Evolutionary conservation across 2,329 filamentous ascomycete genomes (phyloP).

Genomic region (Fusarium sambucinum): DNA sequence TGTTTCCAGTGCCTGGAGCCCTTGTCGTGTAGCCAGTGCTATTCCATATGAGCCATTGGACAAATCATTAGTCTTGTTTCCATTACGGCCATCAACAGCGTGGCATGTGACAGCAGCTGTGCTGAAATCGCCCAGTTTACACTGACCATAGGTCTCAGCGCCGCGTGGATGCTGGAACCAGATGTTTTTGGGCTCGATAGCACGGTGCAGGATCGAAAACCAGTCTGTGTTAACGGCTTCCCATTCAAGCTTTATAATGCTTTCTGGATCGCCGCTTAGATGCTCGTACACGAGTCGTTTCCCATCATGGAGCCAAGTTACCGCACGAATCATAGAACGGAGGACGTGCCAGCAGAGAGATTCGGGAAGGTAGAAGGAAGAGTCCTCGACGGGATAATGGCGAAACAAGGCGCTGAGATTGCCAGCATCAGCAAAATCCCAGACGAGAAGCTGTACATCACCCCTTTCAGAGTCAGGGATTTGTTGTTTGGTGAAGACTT

Average conservation of each 20-base stretch:
- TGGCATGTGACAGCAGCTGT: constrained; percentile 57
- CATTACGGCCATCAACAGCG: constrained; percentile 7
- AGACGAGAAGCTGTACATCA: constrained; percentile 55
- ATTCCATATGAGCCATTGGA: constrained; percentile 2
- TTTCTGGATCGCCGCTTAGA: background rate
- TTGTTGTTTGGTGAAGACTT: constrained; percentile 29
- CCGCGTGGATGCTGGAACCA: constrained; percentile 63
- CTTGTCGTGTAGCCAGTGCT: constrained; percentile 30
- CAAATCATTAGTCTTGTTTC: background rate
- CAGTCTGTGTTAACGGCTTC: constrained; percentile 57
- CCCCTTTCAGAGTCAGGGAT: constrained; percentile 36
- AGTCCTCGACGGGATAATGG: constrained; percentile 37
- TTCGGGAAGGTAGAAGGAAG: constrained; percentile 60
- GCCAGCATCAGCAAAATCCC: constrained; percentile 66
- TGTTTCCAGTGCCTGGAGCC: constrained; percentile 24
- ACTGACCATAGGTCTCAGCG: constrained; percentile 64
- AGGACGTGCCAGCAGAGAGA: constrained; percentile 68
- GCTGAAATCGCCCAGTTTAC: constrained; percentile 65
- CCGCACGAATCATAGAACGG: constrained; percentile 60
- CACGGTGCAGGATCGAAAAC: constrained; percentile 65
- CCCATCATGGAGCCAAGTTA: constrained; percentile 67
- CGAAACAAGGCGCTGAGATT: constrained; percentile 59
- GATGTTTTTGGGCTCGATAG: constrained; percentile 61
- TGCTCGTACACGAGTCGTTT: constrained; percentile 44
- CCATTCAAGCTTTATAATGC: constrained; percentile 11